Evolutionary conservation across 805 yeast genomes (phyloP).

Genomic region (Hanseniaspora jakobsenii): DNA sequence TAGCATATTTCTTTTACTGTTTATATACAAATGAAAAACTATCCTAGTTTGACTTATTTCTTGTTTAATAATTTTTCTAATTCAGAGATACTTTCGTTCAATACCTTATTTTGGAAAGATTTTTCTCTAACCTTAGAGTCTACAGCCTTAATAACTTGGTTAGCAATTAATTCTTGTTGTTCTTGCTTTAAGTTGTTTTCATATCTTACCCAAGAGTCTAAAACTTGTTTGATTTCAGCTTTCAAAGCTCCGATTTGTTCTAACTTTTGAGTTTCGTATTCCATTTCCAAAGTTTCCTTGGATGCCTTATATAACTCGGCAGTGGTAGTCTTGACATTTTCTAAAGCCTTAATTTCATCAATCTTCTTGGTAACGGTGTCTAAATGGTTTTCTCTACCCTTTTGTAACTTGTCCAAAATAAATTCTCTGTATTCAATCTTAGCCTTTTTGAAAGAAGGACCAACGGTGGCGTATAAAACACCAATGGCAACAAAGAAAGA

Average conservation of each 20-base stretch:
- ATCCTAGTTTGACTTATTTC: slow-evolving; percentile 17
- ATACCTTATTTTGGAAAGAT: slow-evolving; percentile 85
- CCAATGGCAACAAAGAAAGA: slow-evolving; percentile 69
- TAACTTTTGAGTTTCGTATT: slow-evolving; percentile 85
- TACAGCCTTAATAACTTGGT: slow-evolving; percentile 77
- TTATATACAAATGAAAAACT: too few species aligned
- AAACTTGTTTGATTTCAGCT: slow-evolving; percentile 80
- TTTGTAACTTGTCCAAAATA: slow-evolving; percentile 13
- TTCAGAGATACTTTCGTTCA: slow-evolving; percentile 84
- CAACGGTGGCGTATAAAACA: slow-evolving; percentile 72
- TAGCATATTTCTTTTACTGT: neutral
- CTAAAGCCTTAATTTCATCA: slow-evolving; percentile 71
- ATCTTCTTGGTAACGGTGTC: slow-evolving; percentile 89
- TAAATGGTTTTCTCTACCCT: slow-evolving; percentile 78
- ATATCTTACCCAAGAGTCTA: slow-evolving; percentile 98
- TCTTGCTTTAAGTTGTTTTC: slow-evolving; percentile 92
- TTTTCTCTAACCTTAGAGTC: slow-evolving; percentile 72
- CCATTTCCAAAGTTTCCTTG: slow-evolving; percentile 91
- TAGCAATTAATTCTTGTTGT: slow-evolving; percentile 86
- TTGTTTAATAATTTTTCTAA: slow-evolving; percentile 69
- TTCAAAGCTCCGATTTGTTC: slow-evolving; percentile 85
- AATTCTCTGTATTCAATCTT: slow-evolving; percentile 13
- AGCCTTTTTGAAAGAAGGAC: slow-evolving; percentile 67
- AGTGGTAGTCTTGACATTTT: slow-evolving; percentile 85
- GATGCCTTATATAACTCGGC: slow-evolving; percentile 85